Evolutionary conservation across 2,329 filamentous ascomycete species (phyloP), one percentile per base, ranked within the genome.

Genomic region (Colletotrichum echinochloae): DNA sequence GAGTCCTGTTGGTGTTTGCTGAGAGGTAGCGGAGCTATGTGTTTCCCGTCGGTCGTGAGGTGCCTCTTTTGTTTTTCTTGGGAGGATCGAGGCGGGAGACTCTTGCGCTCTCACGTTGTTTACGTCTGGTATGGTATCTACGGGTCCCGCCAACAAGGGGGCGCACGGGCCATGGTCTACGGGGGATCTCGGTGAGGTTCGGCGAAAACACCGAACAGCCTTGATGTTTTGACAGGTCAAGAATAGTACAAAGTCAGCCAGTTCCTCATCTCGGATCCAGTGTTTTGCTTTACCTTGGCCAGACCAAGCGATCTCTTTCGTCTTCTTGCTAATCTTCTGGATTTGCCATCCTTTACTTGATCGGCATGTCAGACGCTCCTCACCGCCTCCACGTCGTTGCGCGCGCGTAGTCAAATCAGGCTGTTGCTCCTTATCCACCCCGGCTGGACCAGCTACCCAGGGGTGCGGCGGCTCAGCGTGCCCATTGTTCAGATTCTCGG

Each of bases 51-150:
- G 18, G 26, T 20, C 11, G 60, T n/a, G 18, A 20, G 20, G 16
- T n/a, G 33, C 8, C 28, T 52, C 33, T 65, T 66, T 61, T 60
- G 11, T 16, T 33, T 35, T 20, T 33, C 35, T 67, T 60, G n/a
- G 14, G 65, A 23, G 46, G 20, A 30, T 23, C 16, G 33, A n/a
- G 28, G 23, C 6, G 26, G n/a, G 33, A 55, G 11, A 16, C 26
- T 26, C 8, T 33, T 16, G 48, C 30, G 49, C 26, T 60, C 44
- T 37, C 57, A 62, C 67, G 57, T 70, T 67, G 68, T 59, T 44
- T 67, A 51, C 37, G n/a, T n/a, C 8, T 44, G 1, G 4, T 20
- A 20, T n/a, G 37, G 37, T 44, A 44, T 20, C 8, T n/a, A 20
- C 41, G 20, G 20, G 28, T 57, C 67, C 67, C 63, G 18, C 62